These are phyloP conservation scores for Claviceps citrina DNA, from an alignment of 2,329 filamentous ascomycete species.

Conservation along the genomic window DNA sequence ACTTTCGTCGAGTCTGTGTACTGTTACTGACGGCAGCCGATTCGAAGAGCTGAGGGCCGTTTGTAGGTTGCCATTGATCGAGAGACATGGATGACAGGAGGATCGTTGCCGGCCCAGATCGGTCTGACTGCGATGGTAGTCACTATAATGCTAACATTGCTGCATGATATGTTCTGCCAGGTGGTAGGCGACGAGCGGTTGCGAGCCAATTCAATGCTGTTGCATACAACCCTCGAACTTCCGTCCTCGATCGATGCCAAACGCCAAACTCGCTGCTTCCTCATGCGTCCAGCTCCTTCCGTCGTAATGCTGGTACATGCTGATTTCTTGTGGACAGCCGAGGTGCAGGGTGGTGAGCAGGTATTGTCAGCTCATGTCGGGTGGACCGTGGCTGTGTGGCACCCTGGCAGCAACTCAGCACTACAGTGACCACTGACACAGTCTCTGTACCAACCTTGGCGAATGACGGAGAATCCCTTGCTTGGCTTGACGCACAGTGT, in stretches of 20 bases:
- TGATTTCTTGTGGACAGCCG: too few relatives aligned
- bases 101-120: neutral
- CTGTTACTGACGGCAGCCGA: neutral
- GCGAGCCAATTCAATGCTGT: neutral
- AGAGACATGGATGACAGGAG: neutral
- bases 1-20: neutral
- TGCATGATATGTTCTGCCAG: neutral
- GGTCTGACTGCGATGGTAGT: too few relatives aligned
- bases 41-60: neutral
- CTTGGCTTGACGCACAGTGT: neutral
- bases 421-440: too few relatives aligned
- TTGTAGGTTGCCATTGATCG: neutral
- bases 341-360: too few relatives aligned
- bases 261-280: neutral
- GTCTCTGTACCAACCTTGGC: too few relatives aligned
- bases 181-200: neutral
- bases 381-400: too few relatives aligned
- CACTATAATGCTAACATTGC: neutral
- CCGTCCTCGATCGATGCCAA: neutral
- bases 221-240: neutral
- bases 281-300: neutral
- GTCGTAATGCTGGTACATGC: too few relatives aligned
- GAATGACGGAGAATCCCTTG: too few relatives aligned
- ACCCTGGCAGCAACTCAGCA: too few relatives aligned
- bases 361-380: too few relatives aligned